phyloP scores from a whole-genome alignment of 306 rosid genomes.

The Prunus dulcis region DNA sequence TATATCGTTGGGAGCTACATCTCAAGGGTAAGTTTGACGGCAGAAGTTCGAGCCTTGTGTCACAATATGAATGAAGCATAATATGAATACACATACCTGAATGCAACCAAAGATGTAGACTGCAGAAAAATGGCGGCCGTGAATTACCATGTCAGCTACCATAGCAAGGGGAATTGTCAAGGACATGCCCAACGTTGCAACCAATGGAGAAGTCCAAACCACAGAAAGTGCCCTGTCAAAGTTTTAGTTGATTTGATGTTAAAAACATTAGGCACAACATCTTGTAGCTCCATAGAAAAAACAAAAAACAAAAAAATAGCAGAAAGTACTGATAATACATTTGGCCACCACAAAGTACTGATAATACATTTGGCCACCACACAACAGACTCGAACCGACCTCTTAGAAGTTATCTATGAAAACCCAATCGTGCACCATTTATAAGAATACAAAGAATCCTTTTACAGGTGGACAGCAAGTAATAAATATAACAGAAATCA shows the following conservation, averaged over 20 bases:
- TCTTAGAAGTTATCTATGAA: neutral
- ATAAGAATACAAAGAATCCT: neutral
- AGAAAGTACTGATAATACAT: neutral
- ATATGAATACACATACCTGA: slow-evolving; percentile 38
- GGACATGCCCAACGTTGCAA: slow-evolving; percentile 68
- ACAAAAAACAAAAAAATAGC: neutral
- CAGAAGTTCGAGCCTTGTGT: neutral
- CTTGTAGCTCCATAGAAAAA: neutral
- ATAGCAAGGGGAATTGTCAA: slow-evolving; percentile 78
- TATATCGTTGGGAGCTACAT: neutral
- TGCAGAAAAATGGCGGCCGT: slow-evolving; percentile 58
- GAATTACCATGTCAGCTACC: slow-evolving; percentile 69
- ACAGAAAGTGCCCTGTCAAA: slow-evolving; percentile 69
- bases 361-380: neutral
- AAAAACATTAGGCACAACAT: neutral
- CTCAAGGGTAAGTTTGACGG: neutral
- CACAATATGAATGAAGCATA: neutral
- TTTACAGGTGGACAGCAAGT: neutral
- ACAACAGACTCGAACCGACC: neutral
- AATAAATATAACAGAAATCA: neutral
- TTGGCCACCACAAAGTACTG: neutral
- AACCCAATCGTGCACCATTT: neutral
- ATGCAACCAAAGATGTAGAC: slow-evolving; percentile 59
- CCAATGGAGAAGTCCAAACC: slow-evolving; percentile 76
- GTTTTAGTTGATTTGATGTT: neutral